Evolutionary conservation across 495 filamentous ascomycete species (phyloP).

Genomic region (Hyaloscypha hepaticicola): DNA sequence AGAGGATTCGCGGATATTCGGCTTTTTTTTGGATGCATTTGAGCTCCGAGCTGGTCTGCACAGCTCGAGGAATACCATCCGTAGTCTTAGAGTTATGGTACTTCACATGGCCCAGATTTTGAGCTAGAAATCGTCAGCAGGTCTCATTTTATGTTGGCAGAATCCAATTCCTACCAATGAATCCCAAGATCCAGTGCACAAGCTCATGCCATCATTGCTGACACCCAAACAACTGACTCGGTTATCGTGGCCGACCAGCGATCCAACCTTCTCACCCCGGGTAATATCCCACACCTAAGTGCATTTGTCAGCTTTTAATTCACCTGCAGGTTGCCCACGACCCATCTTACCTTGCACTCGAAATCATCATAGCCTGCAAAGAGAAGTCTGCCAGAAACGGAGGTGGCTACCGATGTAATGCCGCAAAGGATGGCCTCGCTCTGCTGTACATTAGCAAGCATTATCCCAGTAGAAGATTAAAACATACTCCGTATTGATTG

Average conservation of each 20-base stretch:
- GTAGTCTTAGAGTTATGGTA: slow-evolving; percentile 10
- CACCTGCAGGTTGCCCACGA: background rate
- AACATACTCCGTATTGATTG: slow-evolving; percentile 89
- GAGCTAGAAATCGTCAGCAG: slow-evolving; percentile 52
- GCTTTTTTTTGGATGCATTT: slow-evolving; percentile 1
- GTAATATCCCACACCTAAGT: slow-evolving; percentile 94
- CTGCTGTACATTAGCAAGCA: slow-evolving; percentile 45
- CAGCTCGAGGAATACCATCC: slow-evolving; percentile 23
- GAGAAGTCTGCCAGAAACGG: slow-evolving; percentile 90
- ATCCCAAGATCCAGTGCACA: slow-evolving; percentile 99
- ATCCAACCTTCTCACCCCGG: slow-evolving; percentile 94
- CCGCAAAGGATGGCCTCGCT: slow-evolving; percentile 96
- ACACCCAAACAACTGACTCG: slow-evolving; percentile 97
- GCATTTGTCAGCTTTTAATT: slow-evolving; percentile 24
- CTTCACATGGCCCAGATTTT: slow-evolving; percentile 71
- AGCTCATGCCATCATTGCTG: slow-evolving; percentile 97
- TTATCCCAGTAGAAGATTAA: background rate
- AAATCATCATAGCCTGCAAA: slow-evolving; percentile 99
- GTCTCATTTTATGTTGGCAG: background rate
- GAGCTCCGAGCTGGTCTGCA: slow-evolving; percentile 20
- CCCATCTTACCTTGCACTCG: slow-evolving; percentile 87
- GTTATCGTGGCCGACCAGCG: slow-evolving; percentile 95
- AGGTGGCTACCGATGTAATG: slow-evolving; percentile 97
- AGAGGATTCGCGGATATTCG: slow-evolving; percentile 9
- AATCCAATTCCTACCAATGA: slow-evolving; percentile 72